phyloP scores from a whole-genome alignment of 75 land plant species.

The Sequoiadendron giganteum region DNA sequence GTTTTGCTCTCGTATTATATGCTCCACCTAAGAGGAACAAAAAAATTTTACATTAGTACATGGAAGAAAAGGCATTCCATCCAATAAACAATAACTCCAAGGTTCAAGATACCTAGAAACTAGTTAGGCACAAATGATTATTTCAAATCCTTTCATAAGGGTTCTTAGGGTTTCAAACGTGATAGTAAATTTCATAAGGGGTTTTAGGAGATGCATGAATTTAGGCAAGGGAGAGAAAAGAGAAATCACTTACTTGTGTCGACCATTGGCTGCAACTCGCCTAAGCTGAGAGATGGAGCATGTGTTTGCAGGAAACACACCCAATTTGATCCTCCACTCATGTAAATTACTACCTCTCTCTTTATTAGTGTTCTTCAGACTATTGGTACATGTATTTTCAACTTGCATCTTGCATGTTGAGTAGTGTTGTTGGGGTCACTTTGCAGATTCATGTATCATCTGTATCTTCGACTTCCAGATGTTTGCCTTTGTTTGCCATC shows the following conservation, averaged over 20 bases:
- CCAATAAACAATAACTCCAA: background rate
- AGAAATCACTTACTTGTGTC: constrained; percentile 50
- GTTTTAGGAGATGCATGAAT: background rate
- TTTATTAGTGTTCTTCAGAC: too few species aligned
- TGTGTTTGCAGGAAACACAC: constrained; percentile 50
- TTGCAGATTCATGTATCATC: too few species aligned
- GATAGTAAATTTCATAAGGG: background rate
- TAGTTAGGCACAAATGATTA: background rate
- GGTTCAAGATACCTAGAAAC: background rate
- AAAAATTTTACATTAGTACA: background rate
- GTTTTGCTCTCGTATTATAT: constrained; percentile 79
- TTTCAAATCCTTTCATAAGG: too few species aligned
- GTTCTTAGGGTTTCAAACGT: background rate
- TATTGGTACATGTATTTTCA: too few species aligned
- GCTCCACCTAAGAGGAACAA: constrained; percentile 49
- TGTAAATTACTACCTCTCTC: too few species aligned
- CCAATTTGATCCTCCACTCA: constrained; percentile 75
- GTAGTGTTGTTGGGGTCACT: too few species aligned
- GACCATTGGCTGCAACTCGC: constrained; percentile 63
- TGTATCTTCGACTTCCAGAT: too few species aligned
- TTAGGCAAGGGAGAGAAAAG: background rate
- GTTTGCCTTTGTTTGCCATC: too few species aligned
- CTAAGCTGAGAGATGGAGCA: constrained; percentile 60
- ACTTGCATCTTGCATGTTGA: too few species aligned
- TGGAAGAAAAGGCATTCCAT: background rate